These are phyloP conservation scores for Ambrosia trifida DNA, from an alignment of 129 eudicot genomes.

Conservation along the genomic window DNA sequence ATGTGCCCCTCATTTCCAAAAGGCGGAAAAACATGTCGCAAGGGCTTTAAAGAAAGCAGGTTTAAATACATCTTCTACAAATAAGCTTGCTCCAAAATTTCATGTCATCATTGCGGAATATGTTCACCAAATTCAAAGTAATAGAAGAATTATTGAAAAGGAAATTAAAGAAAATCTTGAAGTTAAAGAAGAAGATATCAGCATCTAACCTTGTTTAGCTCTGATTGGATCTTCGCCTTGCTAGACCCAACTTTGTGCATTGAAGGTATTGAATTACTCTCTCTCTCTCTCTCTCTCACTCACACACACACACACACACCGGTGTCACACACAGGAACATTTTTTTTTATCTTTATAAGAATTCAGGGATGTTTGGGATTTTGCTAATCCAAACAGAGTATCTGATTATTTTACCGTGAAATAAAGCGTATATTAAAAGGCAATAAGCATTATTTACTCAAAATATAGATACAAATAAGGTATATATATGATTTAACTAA, in stretches of 20 bases:
- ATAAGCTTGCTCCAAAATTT: conserved; percentile 71
- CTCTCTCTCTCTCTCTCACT: background rate
- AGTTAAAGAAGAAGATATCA: conserved; percentile 48
- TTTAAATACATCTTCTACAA: conserved; percentile 49
- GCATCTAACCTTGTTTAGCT: conserved; percentile 36
- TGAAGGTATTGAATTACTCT: conserved; percentile 22
- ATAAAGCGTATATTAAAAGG: background rate
- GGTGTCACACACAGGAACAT: background rate
- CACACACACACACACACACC: conserved; percentile 5
- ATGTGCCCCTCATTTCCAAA: conserved; percentile 61
- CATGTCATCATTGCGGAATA: conserved; percentile 67
- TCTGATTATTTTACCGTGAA: background rate
- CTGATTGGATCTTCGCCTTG: conserved; percentile 27
- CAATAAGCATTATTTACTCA: no score
- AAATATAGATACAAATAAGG: no score
- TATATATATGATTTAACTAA: no score
- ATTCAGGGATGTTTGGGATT: background rate
- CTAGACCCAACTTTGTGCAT: conserved; percentile 30
- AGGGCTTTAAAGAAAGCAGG: conserved; percentile 80
- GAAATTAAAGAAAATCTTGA: conserved; percentile 40
- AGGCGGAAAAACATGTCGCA: conserved; percentile 67
- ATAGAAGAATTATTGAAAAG: conserved; percentile 55
- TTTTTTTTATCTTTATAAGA: background rate
- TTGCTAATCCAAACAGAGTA: background rate
- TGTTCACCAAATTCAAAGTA: conserved; percentile 61